Conservation (phyloP, 352 stramenopile species). For the Discostella stelligera region DNA sequence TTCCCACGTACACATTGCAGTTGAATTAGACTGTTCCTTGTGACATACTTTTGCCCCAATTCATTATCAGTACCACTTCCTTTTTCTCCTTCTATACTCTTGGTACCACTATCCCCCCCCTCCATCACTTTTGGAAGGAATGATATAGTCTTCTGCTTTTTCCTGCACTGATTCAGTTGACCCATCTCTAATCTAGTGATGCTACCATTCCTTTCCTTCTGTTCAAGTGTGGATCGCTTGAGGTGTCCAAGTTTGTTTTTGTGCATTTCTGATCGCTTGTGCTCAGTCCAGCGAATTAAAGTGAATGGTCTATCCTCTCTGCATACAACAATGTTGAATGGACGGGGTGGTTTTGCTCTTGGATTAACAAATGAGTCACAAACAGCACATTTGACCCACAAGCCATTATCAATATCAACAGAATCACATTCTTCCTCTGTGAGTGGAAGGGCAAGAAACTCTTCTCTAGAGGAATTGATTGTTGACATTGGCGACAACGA, state of each 20-base stretch:
- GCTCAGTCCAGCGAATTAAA: neutral
- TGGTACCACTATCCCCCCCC: no score
- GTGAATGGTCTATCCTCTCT: conserved; percentile 1
- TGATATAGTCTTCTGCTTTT: neutral
- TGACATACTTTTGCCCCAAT: no score
- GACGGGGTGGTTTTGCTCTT: neutral
- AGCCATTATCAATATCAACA: neutral
- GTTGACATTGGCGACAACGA: neutral
- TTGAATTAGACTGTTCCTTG: conserved; percentile 16
- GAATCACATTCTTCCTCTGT: conserved; percentile 3
- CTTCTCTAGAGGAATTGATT: conserved; percentile 1
- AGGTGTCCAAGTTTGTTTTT: neutral
- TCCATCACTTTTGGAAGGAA: neutral
- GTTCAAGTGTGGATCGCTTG: neutral
- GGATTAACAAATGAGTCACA: neutral
- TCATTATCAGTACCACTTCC: no score
- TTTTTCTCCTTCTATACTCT: no score
- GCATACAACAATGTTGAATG: neutral
- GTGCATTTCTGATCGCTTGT: neutral
- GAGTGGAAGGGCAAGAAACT: conserved; percentile 4
- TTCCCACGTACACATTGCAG: neutral
- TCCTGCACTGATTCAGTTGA: neutral
- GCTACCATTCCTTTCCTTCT: neutral
- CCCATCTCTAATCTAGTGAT: neutral
- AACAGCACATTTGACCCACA: conserved; percentile 7